These are phyloP conservation scores for Pyrenochaeta sp. DNA, from an alignment of 2,329 filamentous ascomycete species.

Conservation along the genomic window DNA sequence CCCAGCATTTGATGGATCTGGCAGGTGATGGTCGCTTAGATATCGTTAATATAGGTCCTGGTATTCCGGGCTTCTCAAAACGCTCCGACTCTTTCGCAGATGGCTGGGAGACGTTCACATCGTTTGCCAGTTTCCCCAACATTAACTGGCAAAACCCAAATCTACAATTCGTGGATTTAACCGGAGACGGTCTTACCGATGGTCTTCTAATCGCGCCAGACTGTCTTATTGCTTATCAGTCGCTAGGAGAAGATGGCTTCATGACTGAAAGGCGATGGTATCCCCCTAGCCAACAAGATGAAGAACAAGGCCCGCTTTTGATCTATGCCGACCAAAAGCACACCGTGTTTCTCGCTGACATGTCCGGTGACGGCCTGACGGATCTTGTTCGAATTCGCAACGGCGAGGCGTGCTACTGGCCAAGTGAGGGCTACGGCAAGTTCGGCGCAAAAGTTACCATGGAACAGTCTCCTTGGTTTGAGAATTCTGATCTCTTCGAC, in stretches of 20 bases:
- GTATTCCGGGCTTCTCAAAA: not conserved
- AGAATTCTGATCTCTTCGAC: constrained; percentile 21
- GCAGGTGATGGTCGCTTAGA: constrained; percentile 12
- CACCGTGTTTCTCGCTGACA: constrained; percentile 16
- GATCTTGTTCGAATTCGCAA: constrained; percentile 36
- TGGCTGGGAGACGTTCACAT: not conserved
- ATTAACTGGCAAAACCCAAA: not conserved
- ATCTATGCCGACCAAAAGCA: not conserved
- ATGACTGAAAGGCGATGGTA: not conserved
- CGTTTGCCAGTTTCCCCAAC: not conserved
- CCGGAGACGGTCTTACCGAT: not conserved
- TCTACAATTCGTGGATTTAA: not conserved
- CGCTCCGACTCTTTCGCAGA: not conserved
- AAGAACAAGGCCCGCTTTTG: not conserved
- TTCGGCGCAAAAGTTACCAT: constrained; percentile 42
- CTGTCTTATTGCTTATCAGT: no score
- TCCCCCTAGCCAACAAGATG: not conserved
- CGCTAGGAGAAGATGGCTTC: no score
- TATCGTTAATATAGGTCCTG: not conserved
- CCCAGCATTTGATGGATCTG: not conserved
- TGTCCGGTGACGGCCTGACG: constrained; percentile 35
- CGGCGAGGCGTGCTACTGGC: constrained; percentile 45
- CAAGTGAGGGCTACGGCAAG: constrained; percentile 45
- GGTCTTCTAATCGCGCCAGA: not conserved
- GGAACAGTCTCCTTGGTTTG: constrained; percentile 35